Percentiles rank a stretch among this genome's conserved stretches.
phyloP scores from a whole-genome alignment of 1,139 yeast species.

The Sugiyamaella xylanicola region DNA sequence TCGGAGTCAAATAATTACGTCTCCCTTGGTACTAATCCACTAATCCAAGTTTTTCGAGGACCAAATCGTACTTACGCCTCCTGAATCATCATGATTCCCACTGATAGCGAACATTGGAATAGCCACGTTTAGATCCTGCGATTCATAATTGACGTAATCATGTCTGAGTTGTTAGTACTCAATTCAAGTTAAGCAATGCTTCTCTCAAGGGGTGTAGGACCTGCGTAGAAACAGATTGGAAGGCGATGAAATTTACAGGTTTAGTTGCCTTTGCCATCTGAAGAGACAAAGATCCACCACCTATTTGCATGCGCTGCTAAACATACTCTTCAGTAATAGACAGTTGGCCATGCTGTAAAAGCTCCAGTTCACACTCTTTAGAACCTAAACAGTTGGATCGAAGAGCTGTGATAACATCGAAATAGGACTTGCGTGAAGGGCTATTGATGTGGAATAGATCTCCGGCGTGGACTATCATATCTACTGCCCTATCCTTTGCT shows the following conservation, averaged over 20 bases:
- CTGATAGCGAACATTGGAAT: constrained; percentile 93
- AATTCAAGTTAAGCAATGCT: too few species aligned
- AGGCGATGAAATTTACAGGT: too few species aligned
- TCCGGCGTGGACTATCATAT: constrained; percentile 89
- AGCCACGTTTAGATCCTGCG: constrained; percentile 83
- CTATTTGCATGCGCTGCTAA: not conserved
- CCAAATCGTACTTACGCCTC: constrained; percentile 58
- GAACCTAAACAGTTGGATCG: constrained; percentile 80
- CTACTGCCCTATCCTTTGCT: constrained; percentile 73
- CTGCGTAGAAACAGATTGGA: too few species aligned
- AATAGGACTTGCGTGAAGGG: constrained; percentile 84
- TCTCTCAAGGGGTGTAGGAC: too few species aligned
- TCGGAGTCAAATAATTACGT: too few species aligned
- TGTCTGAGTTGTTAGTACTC: constrained; percentile 41
- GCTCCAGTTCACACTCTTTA: constrained; percentile 81
- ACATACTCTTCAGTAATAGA: constrained; percentile 56
- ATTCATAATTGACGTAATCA: constrained; percentile 81
- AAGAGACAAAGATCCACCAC: too few species aligned
- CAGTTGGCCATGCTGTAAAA: constrained; percentile 74
- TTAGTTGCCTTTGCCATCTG: too few species aligned
- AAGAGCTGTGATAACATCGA: constrained; percentile 75
- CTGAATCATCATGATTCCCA: constrained; percentile 97
- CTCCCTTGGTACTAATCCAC: too few species aligned
- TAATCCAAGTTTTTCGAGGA: too few species aligned
- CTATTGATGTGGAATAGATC: constrained; percentile 89